Base-by-base conservation (phyloP, 1,139 yeast species). In the Blastobotrys proliferans region DNA sequence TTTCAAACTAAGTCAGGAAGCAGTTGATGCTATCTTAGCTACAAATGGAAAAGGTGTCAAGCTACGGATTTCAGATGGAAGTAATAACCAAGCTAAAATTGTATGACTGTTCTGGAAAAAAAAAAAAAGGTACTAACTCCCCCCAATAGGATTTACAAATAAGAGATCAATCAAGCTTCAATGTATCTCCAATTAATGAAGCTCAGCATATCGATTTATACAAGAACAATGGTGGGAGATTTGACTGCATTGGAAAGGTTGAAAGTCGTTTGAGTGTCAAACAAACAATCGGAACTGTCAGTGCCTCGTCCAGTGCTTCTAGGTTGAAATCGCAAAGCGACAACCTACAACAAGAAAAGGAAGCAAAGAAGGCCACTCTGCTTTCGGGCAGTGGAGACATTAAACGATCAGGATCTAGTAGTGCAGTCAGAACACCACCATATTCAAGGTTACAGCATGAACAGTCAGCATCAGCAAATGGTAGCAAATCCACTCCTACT, bases 1-100 rank as follows among this genome's bases (percentile, higher is more conserved):
- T 35, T 45, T 62, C 38, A 58, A 55, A 45, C 54, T 62, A 42
- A 57, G 61, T 11, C 49, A 54, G 13, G 61, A 53, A 27, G 52
- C 56, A 6, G 40, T 61, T 9, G 51, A 52, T 13, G 48, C 53
- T 14, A 49, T 53, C 16, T 44, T 50, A 14, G 39, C 41, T 19
- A 33, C 44, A 13, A 36, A 44, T 17, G 52, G 52, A 32, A 39
- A 48, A 21, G 44, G 45, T 33, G 38, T 49, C 33, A 39, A 39
- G 37, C 43, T 50, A 36, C 41, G 41, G 17, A 39, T 48, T 40
- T 47, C 38, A 33, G 44, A n/a, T n/a, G n/a, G n/a, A n/a, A n/a
- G n/a, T n/a, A n/a, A n/a, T n/a, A n/a, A n/a, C n/a, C n/a, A n/a
- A n/a, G n/a, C 24, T 17, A 40, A 38, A 22, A 33, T 43, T 26